A percentile compares a stretch with the other conserved stretches of the same genome.
phyloP scores from a whole-genome alignment of 129 eudicot genomes.

The Silybum marianum region DNA sequence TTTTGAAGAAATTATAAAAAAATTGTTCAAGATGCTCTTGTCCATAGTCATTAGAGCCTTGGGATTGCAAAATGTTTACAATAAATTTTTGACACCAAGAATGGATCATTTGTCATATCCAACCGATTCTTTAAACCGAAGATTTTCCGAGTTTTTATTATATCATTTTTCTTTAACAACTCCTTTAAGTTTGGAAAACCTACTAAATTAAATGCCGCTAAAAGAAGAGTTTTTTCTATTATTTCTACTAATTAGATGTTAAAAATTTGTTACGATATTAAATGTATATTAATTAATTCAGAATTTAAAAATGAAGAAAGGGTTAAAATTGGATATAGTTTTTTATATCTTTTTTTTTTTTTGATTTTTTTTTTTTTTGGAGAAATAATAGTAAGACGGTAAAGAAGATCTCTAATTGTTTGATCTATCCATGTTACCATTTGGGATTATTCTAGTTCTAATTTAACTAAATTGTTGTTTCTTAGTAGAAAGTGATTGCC shows the following conservation, averaged over 20 bases:
- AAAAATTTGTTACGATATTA: no score
- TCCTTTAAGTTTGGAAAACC: neutral
- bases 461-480: constrained; percentile 30
- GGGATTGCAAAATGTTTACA: neutral
- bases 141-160: neutral
- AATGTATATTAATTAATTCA: no score
- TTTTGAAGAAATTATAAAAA: no score
- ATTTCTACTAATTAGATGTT: no score
- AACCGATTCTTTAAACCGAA: no score
- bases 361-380: neutral
- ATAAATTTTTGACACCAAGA: neutral
- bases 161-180: neutral
- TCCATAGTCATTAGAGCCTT: neutral
- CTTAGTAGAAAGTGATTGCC: constrained; percentile 23
- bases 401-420: neutral
- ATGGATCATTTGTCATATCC: neutral
- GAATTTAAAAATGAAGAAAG: no score
- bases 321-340: neutral
- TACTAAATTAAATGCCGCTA: neutral
- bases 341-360: no score
- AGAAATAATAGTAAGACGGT: neutral
- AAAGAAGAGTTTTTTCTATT: neutral
- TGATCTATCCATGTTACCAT: constrained; percentile 9
- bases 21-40: no score
- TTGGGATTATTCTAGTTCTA: constrained; percentile 31